Evolutionary conservation across 2,329 filamentous ascomycete species (phyloP).

Genomic region (Microdochium bolleyi): DNA sequence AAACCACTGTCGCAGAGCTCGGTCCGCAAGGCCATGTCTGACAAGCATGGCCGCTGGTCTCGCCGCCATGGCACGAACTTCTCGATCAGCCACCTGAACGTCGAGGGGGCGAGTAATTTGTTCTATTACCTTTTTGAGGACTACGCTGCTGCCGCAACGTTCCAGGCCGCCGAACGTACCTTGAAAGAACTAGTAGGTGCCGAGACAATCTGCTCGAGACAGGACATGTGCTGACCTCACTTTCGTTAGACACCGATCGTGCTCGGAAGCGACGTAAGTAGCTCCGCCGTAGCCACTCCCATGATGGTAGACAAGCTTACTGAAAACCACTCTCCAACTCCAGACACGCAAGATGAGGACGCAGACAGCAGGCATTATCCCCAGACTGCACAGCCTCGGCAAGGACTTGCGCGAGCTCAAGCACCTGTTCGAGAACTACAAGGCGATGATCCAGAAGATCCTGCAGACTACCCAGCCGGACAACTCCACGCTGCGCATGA

Average conservation of each 20-base stretch:
- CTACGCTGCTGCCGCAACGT: constrained; percentile 50
- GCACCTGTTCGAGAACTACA: constrained; percentile 53
- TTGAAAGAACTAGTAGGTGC: constrained; percentile 39
- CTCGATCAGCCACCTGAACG: background rate
- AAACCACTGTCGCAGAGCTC: constrained; percentile 33
- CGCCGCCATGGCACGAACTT: background rate
- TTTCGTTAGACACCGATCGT: constrained; percentile 21
- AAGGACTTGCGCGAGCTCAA: constrained; percentile 52
- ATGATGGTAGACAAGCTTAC: background rate
- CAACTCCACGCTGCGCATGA: constrained; percentile 1
- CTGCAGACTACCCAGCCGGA: constrained; percentile 25
- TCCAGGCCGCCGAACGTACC: constrained; percentile 35
- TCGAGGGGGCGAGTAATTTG: constrained; percentile 48
- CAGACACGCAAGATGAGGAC: constrained; percentile 22
- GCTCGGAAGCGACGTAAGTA: constrained; percentile 24
- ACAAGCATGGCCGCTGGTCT: background rate
- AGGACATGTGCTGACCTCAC: constrained; percentile 6
- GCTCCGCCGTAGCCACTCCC: background rate
- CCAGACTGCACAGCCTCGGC: constrained; percentile 49
- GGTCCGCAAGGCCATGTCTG: constrained; percentile 21
- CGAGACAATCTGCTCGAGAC: background rate
- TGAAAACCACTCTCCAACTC: constrained; percentile 1
- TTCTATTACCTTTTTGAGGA: constrained; percentile 64
- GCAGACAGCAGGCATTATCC: constrained; percentile 45
- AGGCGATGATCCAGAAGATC: constrained; percentile 50